A percentile compares a stretch with the other conserved stretches of the same genome.
phyloP scores from a whole-genome alignment of 1,284 basidiomycete species.

The Cutaneotrichosporon cyanovorans region DNA sequence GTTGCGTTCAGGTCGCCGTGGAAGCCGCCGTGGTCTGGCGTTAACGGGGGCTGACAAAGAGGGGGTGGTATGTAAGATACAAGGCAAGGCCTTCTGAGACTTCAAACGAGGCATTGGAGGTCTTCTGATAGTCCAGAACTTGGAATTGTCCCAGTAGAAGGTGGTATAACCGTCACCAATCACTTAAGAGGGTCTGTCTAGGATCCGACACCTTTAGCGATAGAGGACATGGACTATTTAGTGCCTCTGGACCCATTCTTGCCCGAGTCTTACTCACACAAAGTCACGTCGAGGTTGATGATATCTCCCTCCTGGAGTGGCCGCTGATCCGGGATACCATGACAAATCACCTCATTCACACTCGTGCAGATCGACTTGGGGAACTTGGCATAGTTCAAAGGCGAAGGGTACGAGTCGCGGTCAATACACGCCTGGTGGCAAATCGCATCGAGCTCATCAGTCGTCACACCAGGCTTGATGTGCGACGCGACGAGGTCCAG shows the following conservation, averaged over 20 bases:
- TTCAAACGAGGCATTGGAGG: no score
- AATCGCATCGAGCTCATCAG: slow-evolving; percentile 88
- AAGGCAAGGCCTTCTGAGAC: no score
- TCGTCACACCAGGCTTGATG: slow-evolving; percentile 83
- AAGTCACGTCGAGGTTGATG: slow-evolving; percentile 68
- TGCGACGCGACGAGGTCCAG: slow-evolving; percentile 81
- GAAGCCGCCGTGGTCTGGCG: slow-evolving; percentile 53
- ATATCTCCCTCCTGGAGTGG: slow-evolving; percentile 86
- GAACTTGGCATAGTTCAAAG: slow-evolving; percentile 84
- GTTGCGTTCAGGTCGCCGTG: slow-evolving; percentile 82
- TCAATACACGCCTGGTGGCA: slow-evolving; percentile 92
- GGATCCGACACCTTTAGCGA: no score
- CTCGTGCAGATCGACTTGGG: slow-evolving; percentile 95
- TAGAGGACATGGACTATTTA: no score
- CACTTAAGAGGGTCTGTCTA: no score
- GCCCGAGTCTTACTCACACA: slow-evolving; percentile 43
- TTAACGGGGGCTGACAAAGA: slow-evolving; percentile 1
- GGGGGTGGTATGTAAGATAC: no score
- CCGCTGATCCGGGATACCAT: slow-evolving; percentile 86
- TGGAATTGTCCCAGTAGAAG: neutral
- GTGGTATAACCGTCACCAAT: neutral
- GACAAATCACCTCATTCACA: slow-evolving; percentile 95
- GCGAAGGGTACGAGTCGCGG: slow-evolving; percentile 86
- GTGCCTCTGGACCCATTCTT: no score
- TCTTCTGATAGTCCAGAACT: no score